Evolutionary conservation across 1,284 basidiomycete genomes (phyloP), one percentile per base, ranked within the genome.

Genomic region (Naganishia albida): DNA sequence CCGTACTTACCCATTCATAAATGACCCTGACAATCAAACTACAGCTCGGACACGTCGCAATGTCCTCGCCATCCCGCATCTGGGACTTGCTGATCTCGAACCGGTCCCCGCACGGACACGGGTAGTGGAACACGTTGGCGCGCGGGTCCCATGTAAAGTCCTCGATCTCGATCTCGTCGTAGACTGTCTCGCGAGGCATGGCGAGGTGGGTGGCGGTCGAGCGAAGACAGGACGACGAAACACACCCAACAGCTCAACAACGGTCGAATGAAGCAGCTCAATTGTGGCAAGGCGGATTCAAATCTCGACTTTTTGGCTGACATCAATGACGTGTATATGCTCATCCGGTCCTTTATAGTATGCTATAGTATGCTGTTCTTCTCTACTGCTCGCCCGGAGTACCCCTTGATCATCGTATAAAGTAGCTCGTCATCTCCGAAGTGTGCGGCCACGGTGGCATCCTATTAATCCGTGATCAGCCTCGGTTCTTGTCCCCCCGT

Each of bases 41-140:
- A 75, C 95, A 99, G 75, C 92, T 95, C 0, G 95, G 96, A 81
- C 95, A 99, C 62, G 87, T 93, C n/a, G 95, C 95, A 51, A 96
- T 87, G 74, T 99, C 96, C 73, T 98, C 95, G 53, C 88, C 97
- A 68, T 93, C 84, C 62, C 86, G 85, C 12, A 99, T 86, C 80
- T 98, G 94, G 72, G 82, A 81, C 70, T 88, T 86, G 20, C 91
- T 88, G 72, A 99, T 98, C 78, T 99, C 96, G 81, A 99, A 99
- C 44, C 93, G 87, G 81, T 99, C 96, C 26, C 95, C 95, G 75
- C 96, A 99, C 1, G 95, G 95, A 75, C 94, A 99, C 1, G 96
- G 96, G 78, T 95, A 97, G 81, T 98, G 93, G 73, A 87, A 96
- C 7, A 94, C 88, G 54, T 85, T 80, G 72, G 90, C 91, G 62